Conservation (phyloP, 1,284 basidiomycete species). For the Pterula multifida region DNA sequence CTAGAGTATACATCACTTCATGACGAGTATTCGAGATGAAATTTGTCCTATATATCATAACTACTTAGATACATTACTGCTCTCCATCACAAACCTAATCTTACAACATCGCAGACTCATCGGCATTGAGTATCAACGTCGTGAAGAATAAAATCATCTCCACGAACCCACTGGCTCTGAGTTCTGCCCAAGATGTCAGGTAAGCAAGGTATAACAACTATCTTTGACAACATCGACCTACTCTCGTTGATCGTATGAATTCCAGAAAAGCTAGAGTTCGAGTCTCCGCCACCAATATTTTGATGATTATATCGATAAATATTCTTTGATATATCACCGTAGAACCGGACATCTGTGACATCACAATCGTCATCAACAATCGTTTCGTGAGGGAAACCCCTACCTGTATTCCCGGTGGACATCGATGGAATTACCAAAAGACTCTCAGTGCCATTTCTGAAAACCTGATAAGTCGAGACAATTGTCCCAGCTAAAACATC, state of each 20-base stretch:
- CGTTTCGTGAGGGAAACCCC: not conserved
- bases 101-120: constrained; percentile 17
- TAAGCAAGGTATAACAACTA: not conserved
- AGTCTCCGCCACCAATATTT: constrained; percentile 11
- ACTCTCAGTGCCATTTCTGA: constrained; percentile 12
- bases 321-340: constrained; percentile 29
- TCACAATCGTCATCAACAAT: not conserved
- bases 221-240: not conserved
- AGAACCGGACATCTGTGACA: constrained; percentile 27
- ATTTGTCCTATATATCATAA: too few relatives aligned
- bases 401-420: constrained; percentile 23
- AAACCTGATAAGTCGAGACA: constrained; percentile 23
- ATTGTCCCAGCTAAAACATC: constrained; percentile 37
- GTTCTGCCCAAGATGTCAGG: constrained; percentile 15
- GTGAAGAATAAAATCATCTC: constrained; percentile 35
- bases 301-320: constrained; percentile 31
- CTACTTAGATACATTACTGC: too few relatives aligned
- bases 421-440: constrained; percentile 33
- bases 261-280: constrained; percentile 10
- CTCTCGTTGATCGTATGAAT: constrained; percentile 38
- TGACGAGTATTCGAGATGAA: too few relatives aligned
- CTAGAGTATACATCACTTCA: too few relatives aligned
- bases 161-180: constrained; percentile 21
- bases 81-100: too few relatives aligned
- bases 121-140: constrained; percentile 32